These are phyloP conservation scores for Volvariella surrecta DNA, from an alignment of 1,284 basidiomycete species.

Conservation along the genomic window DNA sequence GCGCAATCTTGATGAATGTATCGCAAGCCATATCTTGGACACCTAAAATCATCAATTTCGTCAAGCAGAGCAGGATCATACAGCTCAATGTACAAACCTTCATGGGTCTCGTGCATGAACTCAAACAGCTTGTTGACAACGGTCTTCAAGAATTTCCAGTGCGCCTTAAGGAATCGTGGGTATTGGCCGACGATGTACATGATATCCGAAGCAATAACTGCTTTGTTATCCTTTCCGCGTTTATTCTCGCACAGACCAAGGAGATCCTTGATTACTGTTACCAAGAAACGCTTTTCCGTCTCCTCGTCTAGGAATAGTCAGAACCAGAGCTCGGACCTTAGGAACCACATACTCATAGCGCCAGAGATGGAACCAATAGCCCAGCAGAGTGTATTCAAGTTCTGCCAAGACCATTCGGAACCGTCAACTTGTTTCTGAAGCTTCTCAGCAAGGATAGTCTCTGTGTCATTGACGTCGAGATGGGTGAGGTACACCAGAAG, in stretches of 20 bases:
- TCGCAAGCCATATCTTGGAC: conserved; percentile 99
- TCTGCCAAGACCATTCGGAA: conserved; percentile 99
- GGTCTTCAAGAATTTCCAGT: conserved; percentile 99
- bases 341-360: conserved; percentile 89
- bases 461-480: conserved; percentile 93
- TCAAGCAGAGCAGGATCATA: background rate
- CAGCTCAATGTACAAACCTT: conserved; percentile 45
- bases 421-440: conserved; percentile 96
- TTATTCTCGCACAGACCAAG: conserved; percentile 97
- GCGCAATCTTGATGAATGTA: conserved; percentile 99
- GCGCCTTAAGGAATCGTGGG: conserved; percentile 98
- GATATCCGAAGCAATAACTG: conserved; percentile 98
- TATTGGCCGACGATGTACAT: conserved; percentile 99
- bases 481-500: conserved; percentile 96
- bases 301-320: conserved; percentile 70
- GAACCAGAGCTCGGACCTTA: conserved; percentile 4
- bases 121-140: conserved; percentile 99
- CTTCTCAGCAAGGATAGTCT: conserved; percentile 96
- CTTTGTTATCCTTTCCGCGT: conserved; percentile 99
- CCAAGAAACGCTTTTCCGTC: conserved; percentile 97
- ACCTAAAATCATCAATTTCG: conserved; percentile 35
- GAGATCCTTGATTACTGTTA: conserved; percentile 98
- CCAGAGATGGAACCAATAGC: conserved; percentile 99
- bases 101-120: conserved; percentile 99
- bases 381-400: conserved; percentile 99